Base-by-base conservation (phyloP, 345 rosid genomes). In the Carallia pectinifolia region DNA sequence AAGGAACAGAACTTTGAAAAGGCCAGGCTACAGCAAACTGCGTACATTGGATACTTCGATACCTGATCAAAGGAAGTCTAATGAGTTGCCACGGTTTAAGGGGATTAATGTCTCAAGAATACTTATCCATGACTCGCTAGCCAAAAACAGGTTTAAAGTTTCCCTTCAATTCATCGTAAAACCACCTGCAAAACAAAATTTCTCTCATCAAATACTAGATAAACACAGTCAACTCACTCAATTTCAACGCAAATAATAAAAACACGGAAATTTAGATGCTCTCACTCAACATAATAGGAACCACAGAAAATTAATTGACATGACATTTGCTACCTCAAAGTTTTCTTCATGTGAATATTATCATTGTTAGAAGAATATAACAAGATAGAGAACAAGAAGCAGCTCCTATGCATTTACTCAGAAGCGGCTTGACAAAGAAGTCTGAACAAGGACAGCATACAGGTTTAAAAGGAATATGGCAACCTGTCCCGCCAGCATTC, bases 161-260 rank as follows among this genome's bases (percentile, higher is more conserved):
- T 47, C 87, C 85, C 77, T 84, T 85, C 33, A 38, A 36, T 77
- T 85, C 85, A 74, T 89, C 91, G 50, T 79, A 89, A 74, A 87
- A 85, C 91, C 94, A 85, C 53, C 94, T 87, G 88, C 82, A 79
- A 70, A 27, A 63, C 5, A 68, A 64, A 62, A 68, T 1, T 33
- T 64, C 19, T 31, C 66, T 54, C 29, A 33, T 72, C 18, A 66
- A 6, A 53, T 18, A 62, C 38, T 18, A 54, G 19, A 31, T 38
- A 58, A 67, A 40, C 61, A 44, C 29, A 58, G 23, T 40, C 55
- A 37, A 61, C 27, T 69, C 58, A 53, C 27, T 62, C 47, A 1
- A 8, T 55, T 56, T 61, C 6, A 66, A 60, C 39, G 7, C 37
- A 69, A 39, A 5, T 23, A 37, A 38, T 34, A 53, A 56, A 18